Evolutionary conservation across 2,329 filamentous ascomycete genomes (phyloP).

Genomic region (Hypoxylon sp.): DNA sequence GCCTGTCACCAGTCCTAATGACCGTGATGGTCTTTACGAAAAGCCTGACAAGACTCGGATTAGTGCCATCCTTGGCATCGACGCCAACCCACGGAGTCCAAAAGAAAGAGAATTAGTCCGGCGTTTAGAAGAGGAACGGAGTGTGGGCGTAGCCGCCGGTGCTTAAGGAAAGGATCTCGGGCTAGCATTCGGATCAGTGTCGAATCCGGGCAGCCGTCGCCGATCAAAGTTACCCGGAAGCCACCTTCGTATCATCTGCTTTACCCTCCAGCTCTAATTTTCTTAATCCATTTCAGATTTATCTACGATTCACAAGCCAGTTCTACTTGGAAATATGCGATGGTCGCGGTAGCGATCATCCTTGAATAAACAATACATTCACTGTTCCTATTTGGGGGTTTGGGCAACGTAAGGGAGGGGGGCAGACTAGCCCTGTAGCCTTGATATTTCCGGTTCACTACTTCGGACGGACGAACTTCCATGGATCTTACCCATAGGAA

Average conservation of each 20-base stretch:
- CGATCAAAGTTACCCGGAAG: background rate
- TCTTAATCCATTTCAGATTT: slow-evolving; percentile 23
- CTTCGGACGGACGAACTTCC: slow-evolving; percentile 2
- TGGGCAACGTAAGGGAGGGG: slow-evolving; percentile 18
- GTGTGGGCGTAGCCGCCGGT: slow-evolving; percentile 52
- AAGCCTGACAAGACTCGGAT: slow-evolving; percentile 72
- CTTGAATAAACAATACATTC: slow-evolving; percentile 23
- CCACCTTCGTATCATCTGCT: background rate
- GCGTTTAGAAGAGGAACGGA: slow-evolving; percentile 68
- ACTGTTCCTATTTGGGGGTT: slow-evolving; percentile 25
- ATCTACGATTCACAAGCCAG: slow-evolving; percentile 27
- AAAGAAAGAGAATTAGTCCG: slow-evolving; percentile 71
- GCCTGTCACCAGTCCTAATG: slow-evolving; percentile 67
- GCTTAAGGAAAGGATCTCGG: slow-evolving; percentile 47
- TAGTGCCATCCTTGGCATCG: slow-evolving; percentile 73
- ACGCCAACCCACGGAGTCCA: slow-evolving; percentile 70
- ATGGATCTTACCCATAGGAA: slow-evolving; percentile 4
- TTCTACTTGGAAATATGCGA: slow-evolving; percentile 23
- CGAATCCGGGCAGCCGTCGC: background rate
- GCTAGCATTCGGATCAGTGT: background rate
- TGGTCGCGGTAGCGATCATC: slow-evolving; percentile 9
- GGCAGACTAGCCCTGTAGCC: slow-evolving; percentile 17
- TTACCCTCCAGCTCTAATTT: slow-evolving; percentile 21
- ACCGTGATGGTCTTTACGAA: slow-evolving; percentile 60
- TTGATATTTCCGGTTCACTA: background rate